phyloP scores from a whole-genome alignment of 495 filamentous ascomycete genomes.

The Penicillium robsamsonii region DNA sequence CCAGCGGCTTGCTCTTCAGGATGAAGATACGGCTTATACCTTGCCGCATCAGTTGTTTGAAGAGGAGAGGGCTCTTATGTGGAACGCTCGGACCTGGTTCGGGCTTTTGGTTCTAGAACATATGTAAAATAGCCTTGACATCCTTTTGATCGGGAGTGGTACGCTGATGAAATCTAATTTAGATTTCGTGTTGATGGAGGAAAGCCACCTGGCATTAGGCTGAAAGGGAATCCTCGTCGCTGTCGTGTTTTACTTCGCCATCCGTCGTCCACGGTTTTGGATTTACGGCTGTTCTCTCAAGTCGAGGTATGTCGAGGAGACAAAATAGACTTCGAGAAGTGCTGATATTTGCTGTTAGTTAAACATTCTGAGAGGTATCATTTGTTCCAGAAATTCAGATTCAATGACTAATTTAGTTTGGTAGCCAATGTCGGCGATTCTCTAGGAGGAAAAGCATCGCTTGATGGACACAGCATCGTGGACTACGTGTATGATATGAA shows the following conservation, averaged over 20 bases:
- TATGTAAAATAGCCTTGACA: slow-evolving; percentile 31
- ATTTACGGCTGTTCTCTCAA: slow-evolving; percentile 51
- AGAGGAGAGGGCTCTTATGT: slow-evolving; percentile 36
- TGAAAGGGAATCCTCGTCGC: slow-evolving; percentile 39
- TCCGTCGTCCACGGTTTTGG: slow-evolving; percentile 41
- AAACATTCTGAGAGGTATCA: slow-evolving; percentile 42
- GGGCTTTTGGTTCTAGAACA: slow-evolving; percentile 47
- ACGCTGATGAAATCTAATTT: slow-evolving; percentile 6
- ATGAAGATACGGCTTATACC: slow-evolving; percentile 20
- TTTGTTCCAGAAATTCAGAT: background rate
- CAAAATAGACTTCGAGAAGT: background rate
- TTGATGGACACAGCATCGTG: slow-evolving; percentile 30
- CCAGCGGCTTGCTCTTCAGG: slow-evolving; percentile 29
- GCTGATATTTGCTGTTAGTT: slow-evolving; percentile 26
- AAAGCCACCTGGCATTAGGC: slow-evolving; percentile 45
- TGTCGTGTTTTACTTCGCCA: slow-evolving; percentile 46
- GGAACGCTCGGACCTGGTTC: slow-evolving; percentile 46
- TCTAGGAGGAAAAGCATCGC: slow-evolving; percentile 18
- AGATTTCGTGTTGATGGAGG: slow-evolving; percentile 53
- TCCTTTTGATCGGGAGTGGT: background rate
- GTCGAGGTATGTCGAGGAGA: slow-evolving; percentile 40
- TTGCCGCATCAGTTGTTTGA: slow-evolving; percentile 20
- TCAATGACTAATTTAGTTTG: background rate
- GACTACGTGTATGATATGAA: slow-evolving; percentile 46
- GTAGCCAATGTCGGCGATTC: slow-evolving; percentile 38